These are phyloP conservation scores for Cnidoscolus chayamansa DNA, from an alignment of 441 rosid genomes.

Conservation along the genomic window DNA sequence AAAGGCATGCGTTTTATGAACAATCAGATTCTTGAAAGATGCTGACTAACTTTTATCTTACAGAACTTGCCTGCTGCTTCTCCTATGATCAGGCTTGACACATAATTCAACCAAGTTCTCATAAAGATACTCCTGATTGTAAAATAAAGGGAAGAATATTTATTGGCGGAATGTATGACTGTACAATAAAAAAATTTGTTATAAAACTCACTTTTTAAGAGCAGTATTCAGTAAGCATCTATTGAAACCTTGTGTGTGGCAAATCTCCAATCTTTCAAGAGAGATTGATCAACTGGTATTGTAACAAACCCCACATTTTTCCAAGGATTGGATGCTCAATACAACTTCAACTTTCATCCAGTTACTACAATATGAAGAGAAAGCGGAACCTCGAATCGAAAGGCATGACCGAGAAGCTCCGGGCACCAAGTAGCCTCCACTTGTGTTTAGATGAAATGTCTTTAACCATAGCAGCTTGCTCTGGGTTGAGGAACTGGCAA, in stretches of 20 bases:
- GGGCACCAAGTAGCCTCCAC: slow-evolving; percentile 45
- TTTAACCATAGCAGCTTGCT: slow-evolving; percentile 49
- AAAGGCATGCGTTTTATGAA: too few relatives aligned
- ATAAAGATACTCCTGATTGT: background rate
- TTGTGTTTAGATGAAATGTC: slow-evolving; percentile 42
- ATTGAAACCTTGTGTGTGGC: background rate
- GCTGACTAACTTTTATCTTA: too few relatives aligned
- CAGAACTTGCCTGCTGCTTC: too few relatives aligned
- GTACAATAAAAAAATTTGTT: slow-evolving; percentile 7
- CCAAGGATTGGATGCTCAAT: background rate
- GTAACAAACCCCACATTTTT: slow-evolving; percentile 1
- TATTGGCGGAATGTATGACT: background rate
- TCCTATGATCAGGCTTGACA: too few relatives aligned
- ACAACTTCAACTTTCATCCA: background rate
- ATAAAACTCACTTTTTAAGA: background rate
- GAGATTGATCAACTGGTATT: background rate
- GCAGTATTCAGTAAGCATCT: background rate
- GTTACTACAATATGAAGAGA: slow-evolving; percentile 40
- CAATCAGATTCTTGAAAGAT: too few relatives aligned
- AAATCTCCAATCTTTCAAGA: background rate
- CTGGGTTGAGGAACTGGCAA: slow-evolving; percentile 46
- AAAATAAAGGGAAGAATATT: background rate
- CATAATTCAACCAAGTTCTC: too few relatives aligned
- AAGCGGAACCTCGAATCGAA: slow-evolving; percentile 62
- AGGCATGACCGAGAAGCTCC: slow-evolving; percentile 49